Evolutionary conservation across 345 rosid species (phyloP).

Genomic region (Corchorus olitorius): DNA sequence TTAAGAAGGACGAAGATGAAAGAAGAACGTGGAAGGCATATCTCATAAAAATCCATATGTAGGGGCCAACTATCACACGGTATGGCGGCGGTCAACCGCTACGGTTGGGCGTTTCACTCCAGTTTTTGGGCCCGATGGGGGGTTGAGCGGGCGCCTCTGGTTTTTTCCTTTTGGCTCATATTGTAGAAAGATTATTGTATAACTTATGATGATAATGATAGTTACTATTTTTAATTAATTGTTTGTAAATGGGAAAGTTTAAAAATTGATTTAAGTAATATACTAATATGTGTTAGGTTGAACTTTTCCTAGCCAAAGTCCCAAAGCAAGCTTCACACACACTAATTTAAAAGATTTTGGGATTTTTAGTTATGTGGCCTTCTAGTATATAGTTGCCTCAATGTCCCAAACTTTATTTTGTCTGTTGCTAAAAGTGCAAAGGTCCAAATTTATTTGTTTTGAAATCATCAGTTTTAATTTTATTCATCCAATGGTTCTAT

Average conservation of each 20-base stretch:
- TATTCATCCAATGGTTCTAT: constrained; percentile 21
- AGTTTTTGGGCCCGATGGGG: not conserved
- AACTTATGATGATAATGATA: too few species aligned
- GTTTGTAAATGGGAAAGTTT: too few species aligned
- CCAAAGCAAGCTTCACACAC: not conserved
- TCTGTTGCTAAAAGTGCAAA: not conserved
- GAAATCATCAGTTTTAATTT: not conserved
- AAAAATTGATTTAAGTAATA: too few species aligned
- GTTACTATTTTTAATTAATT: too few species aligned
- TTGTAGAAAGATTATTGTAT: too few species aligned
- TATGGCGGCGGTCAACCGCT: constrained; percentile 18
- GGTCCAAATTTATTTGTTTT: not conserved
- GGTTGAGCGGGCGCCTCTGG: constrained; percentile 6
- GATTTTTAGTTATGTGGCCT: not conserved
- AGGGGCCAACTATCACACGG: constrained; percentile 18
- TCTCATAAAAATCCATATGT: not conserved
- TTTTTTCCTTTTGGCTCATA: not conserved
- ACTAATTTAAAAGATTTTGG: too few species aligned
- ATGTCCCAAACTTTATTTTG: not conserved
- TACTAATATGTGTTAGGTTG: too few species aligned
- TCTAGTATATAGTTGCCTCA: not conserved
- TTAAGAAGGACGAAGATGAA: not conserved
- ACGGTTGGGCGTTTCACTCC: not conserved
- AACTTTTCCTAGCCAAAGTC: not conserved
- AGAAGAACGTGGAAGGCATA: constrained; percentile 14